Percentiles rank a stretch among this genome's conserved stretches.
Conservation (phyloP, 2,329 filamentous ascomycete genomes). For the Pseudogymnoascus sp. region DNA sequence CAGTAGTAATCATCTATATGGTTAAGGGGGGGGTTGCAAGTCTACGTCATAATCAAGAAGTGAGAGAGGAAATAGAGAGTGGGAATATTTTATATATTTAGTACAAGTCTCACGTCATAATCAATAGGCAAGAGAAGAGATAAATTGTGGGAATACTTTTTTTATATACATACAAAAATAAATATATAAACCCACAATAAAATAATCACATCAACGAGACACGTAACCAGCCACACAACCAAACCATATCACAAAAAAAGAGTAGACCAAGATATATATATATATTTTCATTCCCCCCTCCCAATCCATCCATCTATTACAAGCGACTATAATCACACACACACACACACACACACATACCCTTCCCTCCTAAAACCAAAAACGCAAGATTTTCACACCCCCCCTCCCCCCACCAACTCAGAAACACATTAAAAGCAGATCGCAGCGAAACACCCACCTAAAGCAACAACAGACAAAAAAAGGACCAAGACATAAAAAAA, state of each 20-base stretch:
- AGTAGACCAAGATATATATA: constrained; percentile 1
- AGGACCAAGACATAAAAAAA: background rate
- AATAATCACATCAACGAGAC: background rate
- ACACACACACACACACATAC: background rate
- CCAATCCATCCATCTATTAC: background rate
- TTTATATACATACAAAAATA: background rate
- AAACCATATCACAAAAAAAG: background rate
- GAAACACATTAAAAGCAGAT: too few relatives aligned
- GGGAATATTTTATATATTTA: too few relatives aligned
- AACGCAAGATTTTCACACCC: too few relatives aligned
- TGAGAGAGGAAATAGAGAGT: too few relatives aligned
- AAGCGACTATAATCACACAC: background rate
- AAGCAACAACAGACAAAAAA: background rate
- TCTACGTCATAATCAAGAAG: too few relatives aligned
- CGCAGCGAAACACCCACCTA: background rate
- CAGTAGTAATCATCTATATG: too few relatives aligned
- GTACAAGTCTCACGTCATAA: too few relatives aligned
- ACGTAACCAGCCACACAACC: background rate
- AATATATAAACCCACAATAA: background rate
- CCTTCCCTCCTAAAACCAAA: too few relatives aligned
- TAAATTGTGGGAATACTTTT: too few relatives aligned
- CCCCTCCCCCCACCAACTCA: background rate
- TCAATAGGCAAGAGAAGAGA: too few relatives aligned
- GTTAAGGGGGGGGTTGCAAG: too few relatives aligned
- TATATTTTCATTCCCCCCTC: background rate